Conservation (phyloP, 768 basidiomycete species). For the Phaeotremella fagi region DNA sequence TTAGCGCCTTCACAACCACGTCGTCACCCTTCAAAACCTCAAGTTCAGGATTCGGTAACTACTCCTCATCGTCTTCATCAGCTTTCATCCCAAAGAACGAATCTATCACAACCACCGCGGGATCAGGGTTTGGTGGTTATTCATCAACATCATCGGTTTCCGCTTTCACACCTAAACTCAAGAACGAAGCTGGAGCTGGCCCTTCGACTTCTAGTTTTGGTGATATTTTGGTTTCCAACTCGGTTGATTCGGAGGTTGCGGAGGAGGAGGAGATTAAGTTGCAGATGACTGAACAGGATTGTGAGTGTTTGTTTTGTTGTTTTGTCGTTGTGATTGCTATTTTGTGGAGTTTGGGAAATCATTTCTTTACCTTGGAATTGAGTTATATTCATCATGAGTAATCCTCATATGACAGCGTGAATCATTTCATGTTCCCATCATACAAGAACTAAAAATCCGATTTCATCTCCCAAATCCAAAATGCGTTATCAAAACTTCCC, state of each 20-base stretch:
- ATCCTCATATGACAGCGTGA: no score
- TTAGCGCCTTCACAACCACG: no score
- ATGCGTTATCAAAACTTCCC: no score
- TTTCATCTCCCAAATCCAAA: no score
- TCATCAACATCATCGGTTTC: constrained; percentile 34
- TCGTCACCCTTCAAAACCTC: background rate
- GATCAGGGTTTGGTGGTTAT: constrained; percentile 37
- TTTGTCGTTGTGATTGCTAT: background rate
- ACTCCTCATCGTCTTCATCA: constrained; percentile 5
- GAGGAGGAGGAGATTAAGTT: constrained; percentile 35
- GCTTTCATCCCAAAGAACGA: constrained; percentile 7
- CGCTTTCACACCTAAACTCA: constrained; percentile 14
- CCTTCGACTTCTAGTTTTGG: constrained; percentile 29
- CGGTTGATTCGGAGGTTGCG: constrained; percentile 15
- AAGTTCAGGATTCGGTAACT: constrained; percentile 14
- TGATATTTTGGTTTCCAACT: constrained; percentile 28
- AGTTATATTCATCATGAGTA: no score
- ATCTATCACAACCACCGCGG: background rate
- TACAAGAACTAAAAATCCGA: no score
- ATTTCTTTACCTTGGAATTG: no score
- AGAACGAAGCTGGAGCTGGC: constrained; percentile 14
- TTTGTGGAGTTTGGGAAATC: no score
- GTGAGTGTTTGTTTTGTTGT: constrained; percentile 44
- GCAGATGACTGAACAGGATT: constrained; percentile 47
- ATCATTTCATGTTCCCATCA: no score